Evolutionary conservation across 1,139 yeast genomes (phyloP).

Genomic region (Debaryomyces sp.): DNA sequence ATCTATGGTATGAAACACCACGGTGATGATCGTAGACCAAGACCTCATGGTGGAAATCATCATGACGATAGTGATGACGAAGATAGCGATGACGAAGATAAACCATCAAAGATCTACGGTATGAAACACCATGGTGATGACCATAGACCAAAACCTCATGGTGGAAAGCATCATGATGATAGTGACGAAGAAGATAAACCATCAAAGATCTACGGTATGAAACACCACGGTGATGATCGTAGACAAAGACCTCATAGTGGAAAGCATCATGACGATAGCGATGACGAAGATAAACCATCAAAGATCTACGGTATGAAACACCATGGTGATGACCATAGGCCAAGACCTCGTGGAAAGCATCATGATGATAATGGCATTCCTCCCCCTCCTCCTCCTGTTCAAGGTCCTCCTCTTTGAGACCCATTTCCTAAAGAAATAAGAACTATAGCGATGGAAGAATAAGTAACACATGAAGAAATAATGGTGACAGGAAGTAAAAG

Average conservation of each 20-base stretch:
- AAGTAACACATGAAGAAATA: neutral
- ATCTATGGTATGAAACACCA: neutral
- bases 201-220: neutral
- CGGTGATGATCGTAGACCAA: neutral
- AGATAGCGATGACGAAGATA: neutral
- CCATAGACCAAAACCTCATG: no score
- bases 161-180: neutral
- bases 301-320: neutral
- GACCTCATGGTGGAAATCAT: neutral
- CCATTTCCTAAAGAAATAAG: neutral
- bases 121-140: neutral
- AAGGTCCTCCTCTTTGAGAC: neutral
- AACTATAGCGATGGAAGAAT: no score
- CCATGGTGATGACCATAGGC: neutral
- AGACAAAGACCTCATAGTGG: neutral
- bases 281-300: neutral
- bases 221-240: no score
- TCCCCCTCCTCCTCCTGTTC: no score
- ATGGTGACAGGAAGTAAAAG: neutral
- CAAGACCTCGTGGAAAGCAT: neutral
- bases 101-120: neutral
- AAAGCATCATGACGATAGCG: neutral
- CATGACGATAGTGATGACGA: neutral
- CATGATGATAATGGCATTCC: neutral
- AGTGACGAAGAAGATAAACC: neutral